Percentiles rank a stretch among this genome's conserved stretches.
Conservation (phyloP, 805 yeast species). For the Martiniozyma abietophila region DNA sequence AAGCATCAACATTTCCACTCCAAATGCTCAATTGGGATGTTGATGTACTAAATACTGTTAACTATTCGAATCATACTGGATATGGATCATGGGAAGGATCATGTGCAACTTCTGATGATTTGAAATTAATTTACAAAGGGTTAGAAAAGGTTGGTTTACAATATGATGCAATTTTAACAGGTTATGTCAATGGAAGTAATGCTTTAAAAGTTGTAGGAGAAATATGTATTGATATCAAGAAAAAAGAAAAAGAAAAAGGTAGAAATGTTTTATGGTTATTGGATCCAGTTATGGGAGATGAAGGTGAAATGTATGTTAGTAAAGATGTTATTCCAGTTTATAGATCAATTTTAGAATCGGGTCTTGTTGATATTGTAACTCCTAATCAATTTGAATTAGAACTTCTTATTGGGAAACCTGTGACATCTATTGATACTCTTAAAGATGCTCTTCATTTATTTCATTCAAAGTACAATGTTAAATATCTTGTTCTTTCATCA, state of each 20-base stretch:
- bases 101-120: slow-evolving; percentile 31
- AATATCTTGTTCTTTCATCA: slow-evolving; percentile 62
- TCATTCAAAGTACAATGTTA: slow-evolving; percentile 40
- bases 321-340: slow-evolving; percentile 51
- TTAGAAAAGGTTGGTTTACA: slow-evolving; percentile 24
- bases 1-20: slow-evolving; percentile 56
- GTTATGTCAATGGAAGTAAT: slow-evolving; percentile 55
- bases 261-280: slow-evolving; percentile 39
- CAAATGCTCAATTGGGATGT: slow-evolving; percentile 64
- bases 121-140: slow-evolving; percentile 33
- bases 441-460: slow-evolving; percentile 37
- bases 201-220: slow-evolving; percentile 37
- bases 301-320: slow-evolving; percentile 59
- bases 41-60: slow-evolving; percentile 55
- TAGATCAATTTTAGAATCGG: slow-evolving; percentile 33
- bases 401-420: slow-evolving; percentile 36
- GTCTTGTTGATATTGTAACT: slow-evolving; percentile 61
- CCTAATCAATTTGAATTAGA: slow-evolving; percentile 92
- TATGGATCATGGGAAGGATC: slow-evolving; percentile 50
- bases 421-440: slow-evolving; percentile 32
- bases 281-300: slow-evolving; percentile 81
- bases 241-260: slow-evolving; percentile 17
- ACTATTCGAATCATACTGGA: slow-evolving; percentile 65
- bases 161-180: slow-evolving; percentile 54
- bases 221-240: slow-evolving; percentile 28